phyloP scores from a whole-genome alignment of 164 flowering plant genomes.

The Macadamia tetraphylla region DNA sequence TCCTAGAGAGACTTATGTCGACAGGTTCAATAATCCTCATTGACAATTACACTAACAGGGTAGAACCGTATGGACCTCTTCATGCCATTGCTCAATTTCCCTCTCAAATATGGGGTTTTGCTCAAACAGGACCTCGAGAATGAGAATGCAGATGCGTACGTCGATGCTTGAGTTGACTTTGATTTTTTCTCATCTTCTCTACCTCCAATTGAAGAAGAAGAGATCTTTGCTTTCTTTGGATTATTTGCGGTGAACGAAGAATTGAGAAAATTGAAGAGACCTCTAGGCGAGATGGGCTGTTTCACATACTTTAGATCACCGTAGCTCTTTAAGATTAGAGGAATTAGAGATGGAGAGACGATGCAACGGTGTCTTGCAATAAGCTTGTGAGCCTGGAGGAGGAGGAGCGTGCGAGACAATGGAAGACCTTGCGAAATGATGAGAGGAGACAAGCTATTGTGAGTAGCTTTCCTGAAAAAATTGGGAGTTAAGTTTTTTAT shows the following conservation, averaged over 20 bases:
- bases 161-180: conserved; percentile 33
- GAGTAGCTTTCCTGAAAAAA: no score
- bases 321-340: no score
- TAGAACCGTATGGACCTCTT: conserved; percentile 73
- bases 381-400: no score
- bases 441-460: no score
- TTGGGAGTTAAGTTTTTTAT: no score
- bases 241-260: conserved; percentile 53
- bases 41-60: conserved; percentile 65
- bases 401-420: no score
- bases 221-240: conserved; percentile 29
- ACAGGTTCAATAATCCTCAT: conserved; percentile 52
- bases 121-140: conserved; percentile 81
- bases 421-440: no score
- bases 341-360: no score
- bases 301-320: no score
- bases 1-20: conserved; percentile 41
- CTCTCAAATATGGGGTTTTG: conserved; percentile 54
- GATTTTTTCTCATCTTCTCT: conserved; percentile 19
- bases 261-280: conserved; percentile 68
- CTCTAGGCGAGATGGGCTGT: conserved; percentile 60
- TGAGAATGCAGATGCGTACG: conserved; percentile 76
- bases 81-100: conserved; percentile 30
- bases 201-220: neutral
- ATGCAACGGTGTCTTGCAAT: no score